phyloP scores from a whole-genome alignment of 352 stramenopile genomes.

The Globisporangium paddicum region DNA sequence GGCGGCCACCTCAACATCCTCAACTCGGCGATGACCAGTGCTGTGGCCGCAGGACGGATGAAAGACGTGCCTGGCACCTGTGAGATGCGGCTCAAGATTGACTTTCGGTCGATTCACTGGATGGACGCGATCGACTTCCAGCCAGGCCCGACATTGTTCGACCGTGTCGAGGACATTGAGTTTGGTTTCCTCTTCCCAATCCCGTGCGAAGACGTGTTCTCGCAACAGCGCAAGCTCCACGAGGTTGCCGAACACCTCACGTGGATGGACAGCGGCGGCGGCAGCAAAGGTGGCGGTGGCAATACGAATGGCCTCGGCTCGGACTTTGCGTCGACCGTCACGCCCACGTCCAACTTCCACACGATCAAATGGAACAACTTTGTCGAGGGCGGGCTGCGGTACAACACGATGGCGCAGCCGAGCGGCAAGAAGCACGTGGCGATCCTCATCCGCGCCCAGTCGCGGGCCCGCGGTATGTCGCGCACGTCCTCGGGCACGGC shows the following conservation, averaged over 20 bases:
- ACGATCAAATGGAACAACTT: conserved; percentile 68
- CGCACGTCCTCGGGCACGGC: conserved; percentile 17
- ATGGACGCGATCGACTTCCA: conserved; percentile 45
- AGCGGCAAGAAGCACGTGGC: conserved; percentile 61
- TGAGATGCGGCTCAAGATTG: conserved; percentile 55
- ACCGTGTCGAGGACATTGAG: conserved; percentile 60
- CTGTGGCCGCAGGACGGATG: conserved; percentile 35
- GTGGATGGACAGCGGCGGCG: conserved; percentile 28
- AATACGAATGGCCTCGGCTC: conserved; percentile 4
- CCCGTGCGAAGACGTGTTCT: conserved; percentile 77
- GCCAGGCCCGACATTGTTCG: conserved; percentile 39
- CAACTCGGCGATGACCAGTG: conserved; percentile 11
- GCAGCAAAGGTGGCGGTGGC: conserved; percentile 7
- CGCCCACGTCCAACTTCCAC: conserved; percentile 71
- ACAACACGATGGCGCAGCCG: conserved; percentile 47
- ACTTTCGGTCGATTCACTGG: conserved; percentile 72
- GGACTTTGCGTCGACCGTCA: conserved; percentile 40
- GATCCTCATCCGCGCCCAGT: conserved; percentile 38
- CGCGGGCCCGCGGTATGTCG: conserved; percentile 21
- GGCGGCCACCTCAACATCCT: conserved; percentile 42
- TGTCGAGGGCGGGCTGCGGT: conserved; percentile 57
- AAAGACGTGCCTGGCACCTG: conserved; percentile 56
- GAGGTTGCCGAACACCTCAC: conserved; percentile 72
- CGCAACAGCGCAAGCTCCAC: conserved; percentile 72
- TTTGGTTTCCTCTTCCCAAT: conserved; percentile 75